Base-by-base conservation (phyloP, 805 yeast genomes). In the Candida silvatica region DNA sequence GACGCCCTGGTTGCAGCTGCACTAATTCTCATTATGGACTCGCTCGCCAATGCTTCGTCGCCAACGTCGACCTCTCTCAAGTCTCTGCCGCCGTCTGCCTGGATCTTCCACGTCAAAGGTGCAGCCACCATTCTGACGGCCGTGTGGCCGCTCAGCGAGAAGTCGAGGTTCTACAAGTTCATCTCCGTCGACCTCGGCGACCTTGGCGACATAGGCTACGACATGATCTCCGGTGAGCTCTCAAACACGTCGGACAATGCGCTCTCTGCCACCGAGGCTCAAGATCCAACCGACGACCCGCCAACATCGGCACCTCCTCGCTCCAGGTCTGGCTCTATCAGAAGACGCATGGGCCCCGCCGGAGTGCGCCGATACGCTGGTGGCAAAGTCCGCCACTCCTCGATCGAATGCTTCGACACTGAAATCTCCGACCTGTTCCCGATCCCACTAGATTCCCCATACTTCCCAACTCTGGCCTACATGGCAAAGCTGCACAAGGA, bases 101-200 rank as follows among this genome's bases (percentile, higher is more conserved):
- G 97, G 97, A 78, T 90, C 37, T 92, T 85, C 64, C 97, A 90
- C 51, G 96, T 90, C 9, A 83, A 92, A 47, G 97, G 97, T 22
- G 95, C 97, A 0, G 96, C 96, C 5, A 88, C 97, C 0, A 90
- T 90, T 36, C 65, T 90, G 34, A 83, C 95, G 2, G 95, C 96
- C 1, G 95, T 88, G n/a, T 86, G 96, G 87, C 96, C 95, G 4
- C 62, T 87, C 33, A 78, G 79, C 31, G 78, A 75, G 31, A 66
- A 69, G 11, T 79, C 86, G 3, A 58, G 81, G 36, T 80, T 80
- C 52, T 72, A 74, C 49, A 69, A 76, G 43, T 67, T 80, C 43
- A 79, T 84, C 28, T 80, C 90, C n/a, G 88, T 85, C 9, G 97
- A 87, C 51, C 62, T 90, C 37, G 82, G 94, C 34, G 97, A 88